A percentile compares a stretch with the other conserved stretches of the same genome.
phyloP scores from a whole-genome alignment of 345 rosid species.

The Euphorbia lathyris region DNA sequence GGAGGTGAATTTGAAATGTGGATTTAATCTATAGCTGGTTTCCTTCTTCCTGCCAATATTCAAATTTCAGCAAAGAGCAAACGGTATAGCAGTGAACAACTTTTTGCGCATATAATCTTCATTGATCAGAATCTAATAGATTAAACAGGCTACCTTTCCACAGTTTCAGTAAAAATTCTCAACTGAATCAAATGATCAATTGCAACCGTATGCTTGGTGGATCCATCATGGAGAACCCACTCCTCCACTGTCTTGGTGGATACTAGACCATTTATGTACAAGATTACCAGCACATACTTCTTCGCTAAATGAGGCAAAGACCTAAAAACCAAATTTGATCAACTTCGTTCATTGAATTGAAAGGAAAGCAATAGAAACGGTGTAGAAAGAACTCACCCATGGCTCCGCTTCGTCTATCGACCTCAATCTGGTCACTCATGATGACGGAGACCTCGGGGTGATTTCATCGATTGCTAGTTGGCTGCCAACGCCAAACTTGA shows the following conservation, averaged over 20 bases:
- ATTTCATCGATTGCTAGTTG: too few species aligned
- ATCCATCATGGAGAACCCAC: slow-evolving; percentile 77
- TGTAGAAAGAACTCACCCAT: too few species aligned
- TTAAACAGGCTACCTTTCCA: slow-evolving; percentile 45
- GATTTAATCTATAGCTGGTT: slow-evolving; percentile 60
- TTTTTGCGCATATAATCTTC: too few species aligned
- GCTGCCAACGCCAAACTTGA: too few species aligned
- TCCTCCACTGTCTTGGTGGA: slow-evolving; percentile 56
- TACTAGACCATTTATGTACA: slow-evolving; percentile 53
- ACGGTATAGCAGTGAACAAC: background rate
- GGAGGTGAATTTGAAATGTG: slow-evolving; percentile 76
- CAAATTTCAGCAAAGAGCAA: background rate
- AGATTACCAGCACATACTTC: slow-evolving; percentile 72
- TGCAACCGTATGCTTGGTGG: too few species aligned
- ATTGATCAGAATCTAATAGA: background rate
- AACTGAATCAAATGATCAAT: slow-evolving; percentile 72
- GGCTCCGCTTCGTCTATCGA: too few species aligned
- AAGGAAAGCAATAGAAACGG: too few species aligned
- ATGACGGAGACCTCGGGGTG: too few species aligned
- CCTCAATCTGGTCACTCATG: too few species aligned
- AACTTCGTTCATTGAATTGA: background rate
- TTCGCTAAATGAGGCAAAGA: slow-evolving; percentile 86
- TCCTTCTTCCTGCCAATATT: slow-evolving; percentile 57
- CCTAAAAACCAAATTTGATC: slow-evolving; percentile 32
- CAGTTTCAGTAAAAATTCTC: slow-evolving; percentile 47